Percentiles rank a stretch among this genome's conserved stretches.
phyloP scores from a whole-genome alignment of 257 asterid genomes.

The Solanum pimpinellifolium region DNA sequence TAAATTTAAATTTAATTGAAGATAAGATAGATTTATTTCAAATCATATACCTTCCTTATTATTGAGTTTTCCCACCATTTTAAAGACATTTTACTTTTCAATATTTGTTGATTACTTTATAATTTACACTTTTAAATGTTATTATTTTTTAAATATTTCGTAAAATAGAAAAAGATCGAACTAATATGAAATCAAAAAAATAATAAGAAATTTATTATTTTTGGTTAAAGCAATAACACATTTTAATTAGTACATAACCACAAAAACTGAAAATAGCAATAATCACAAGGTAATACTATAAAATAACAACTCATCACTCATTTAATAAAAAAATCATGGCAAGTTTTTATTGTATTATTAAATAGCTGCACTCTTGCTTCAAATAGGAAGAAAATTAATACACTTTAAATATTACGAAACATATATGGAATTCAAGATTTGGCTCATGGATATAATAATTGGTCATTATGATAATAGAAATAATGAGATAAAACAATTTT shows the following conservation, averaged over 20 bases:
- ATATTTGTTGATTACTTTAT: not conserved
- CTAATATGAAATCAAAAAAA: too few relatives aligned
- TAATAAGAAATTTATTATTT: not conserved
- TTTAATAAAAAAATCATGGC: not conserved
- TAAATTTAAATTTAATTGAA: not conserved
- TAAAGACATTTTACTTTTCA: not conserved
- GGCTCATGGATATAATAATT: not conserved
- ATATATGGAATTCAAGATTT: not conserved
- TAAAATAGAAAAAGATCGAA: too few relatives aligned
- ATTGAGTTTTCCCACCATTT: not conserved
- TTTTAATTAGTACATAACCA: not conserved
- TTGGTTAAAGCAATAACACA: not conserved
- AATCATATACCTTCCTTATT: not conserved
- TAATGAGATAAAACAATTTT: not conserved
- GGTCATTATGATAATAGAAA: too few relatives aligned
- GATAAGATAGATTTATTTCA: too few relatives aligned
- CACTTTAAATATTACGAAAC: not conserved
- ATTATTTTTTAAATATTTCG: fast-evolving
- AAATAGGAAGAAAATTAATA: not conserved
- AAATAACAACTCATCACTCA: not conserved
- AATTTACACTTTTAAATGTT: not conserved
- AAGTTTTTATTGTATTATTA: not conserved
- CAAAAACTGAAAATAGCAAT: not conserved
- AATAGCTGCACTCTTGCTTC: not conserved
- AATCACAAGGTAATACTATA: not conserved